Base-by-base conservation (phyloP, 257 asterid genomes). In the Mitragyna speciosa region DNA sequence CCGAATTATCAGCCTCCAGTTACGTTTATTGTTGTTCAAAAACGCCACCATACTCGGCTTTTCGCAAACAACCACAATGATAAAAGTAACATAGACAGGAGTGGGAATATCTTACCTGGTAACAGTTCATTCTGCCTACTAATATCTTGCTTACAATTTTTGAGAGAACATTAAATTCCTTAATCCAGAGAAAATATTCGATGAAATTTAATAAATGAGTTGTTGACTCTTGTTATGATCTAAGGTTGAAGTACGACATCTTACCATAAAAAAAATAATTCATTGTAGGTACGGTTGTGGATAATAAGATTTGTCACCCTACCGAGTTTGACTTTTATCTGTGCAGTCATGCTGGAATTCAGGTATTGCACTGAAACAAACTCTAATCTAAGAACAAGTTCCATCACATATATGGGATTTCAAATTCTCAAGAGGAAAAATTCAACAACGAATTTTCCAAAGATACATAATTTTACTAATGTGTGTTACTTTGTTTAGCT, bases 281-380 rank as follows among this genome's bases (percentile, higher is more conserved):
- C 10, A 59, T 80, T 64, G 43, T 77, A 84, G 87, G 87, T 73
- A 84, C 87, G 8, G 87, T 84, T 6, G 85, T 84, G 58, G 87
- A 84, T 63, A 67, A 85, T 63, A 76, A 84, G 52, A 84, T 84
- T 7, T 84, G 87, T 72, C 87, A 84, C 71, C 87, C 87, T 36
- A 84, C 87, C 1, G 85, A 84, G 51, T 84, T 84, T n/a, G 87
- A 84, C 75, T 84, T 84, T 49, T 84, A 73, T 66, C 74, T 84
- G 22, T 84, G 87, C 76, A 84, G 87, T 72, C 87, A 84, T 70
- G 87, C 87, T n/a, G 87, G 87, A 61, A 84, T 84, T 30, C 85
- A 84, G 87, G 87, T 84, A 36, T n/a, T 41, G 0, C 31, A 8
- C 12, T 24, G 61, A 45, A 56, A 70, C 33, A 5, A 59, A 49